A percentile compares a stretch with the other conserved stretches of the same genome.
phyloP scores from a whole-genome alignment of 2,329 filamentous ascomycete species.

The Claviceps capensis region DNA sequence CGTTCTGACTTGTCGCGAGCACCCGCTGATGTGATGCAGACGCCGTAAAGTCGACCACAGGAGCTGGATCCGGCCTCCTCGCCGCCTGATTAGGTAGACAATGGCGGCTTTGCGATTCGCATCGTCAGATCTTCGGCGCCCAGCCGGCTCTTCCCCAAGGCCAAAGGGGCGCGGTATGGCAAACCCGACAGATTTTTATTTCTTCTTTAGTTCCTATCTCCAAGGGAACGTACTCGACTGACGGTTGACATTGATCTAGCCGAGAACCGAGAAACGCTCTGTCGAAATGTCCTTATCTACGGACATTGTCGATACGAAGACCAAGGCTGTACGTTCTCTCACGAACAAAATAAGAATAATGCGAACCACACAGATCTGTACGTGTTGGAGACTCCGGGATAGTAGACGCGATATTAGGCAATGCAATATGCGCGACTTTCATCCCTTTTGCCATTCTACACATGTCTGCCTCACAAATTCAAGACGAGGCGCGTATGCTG shows the following conservation, averaged over 20 bases:
- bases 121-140: conserved; percentile 33
- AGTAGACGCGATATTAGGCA: too few species aligned
- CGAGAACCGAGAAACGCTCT: conserved; percentile 83
- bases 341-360: conserved; percentile 54
- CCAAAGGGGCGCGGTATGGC: conserved; percentile 41
- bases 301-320: conserved; percentile 88
- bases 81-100: conserved; percentile 19
- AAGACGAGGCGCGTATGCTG: background rate
- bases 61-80: conserved; percentile 16
- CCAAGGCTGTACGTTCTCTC: conserved; percentile 81
- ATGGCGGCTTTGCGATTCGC: conserved; percentile 35
- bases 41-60: conserved; percentile 28
- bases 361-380: conserved; percentile 35
- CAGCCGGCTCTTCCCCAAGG: conserved; percentile 38
- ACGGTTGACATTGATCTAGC: background rate
- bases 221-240: conserved; percentile 1
- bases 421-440: too few species aligned
- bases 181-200: background rate
- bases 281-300: conserved; percentile 86
- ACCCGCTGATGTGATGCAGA: conserved; percentile 15
- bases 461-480: background rate
- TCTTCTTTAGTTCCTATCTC: too few species aligned
- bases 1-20: conserved; percentile 1
- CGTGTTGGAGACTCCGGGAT: conserved; percentile 13
- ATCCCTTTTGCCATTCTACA: background rate